Evolutionary conservation across 108 stramenopile genomes (phyloP), one percentile per base, ranked within the genome.

Genomic region (Skeletonema menzelii): DNA sequence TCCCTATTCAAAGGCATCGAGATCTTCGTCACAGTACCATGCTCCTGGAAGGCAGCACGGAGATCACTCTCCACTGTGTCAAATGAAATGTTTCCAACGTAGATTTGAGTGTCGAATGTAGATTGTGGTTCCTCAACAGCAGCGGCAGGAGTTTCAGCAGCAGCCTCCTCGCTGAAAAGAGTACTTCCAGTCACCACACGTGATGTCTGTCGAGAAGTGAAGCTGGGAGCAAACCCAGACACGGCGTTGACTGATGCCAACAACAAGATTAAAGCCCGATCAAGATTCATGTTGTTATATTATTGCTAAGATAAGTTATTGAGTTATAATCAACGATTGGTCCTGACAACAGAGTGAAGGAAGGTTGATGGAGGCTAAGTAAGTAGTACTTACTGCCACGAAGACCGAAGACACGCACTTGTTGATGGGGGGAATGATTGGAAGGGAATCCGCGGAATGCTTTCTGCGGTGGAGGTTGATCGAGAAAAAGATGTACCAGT

Each of bases 1-100:
- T 76, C 82, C 42, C 91, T 92, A 65, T 96, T 88, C 13, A 72
- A 82, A 13, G 95, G 94, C 40, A 97, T 67, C 49, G 89, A 88
- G 69, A 93, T 84, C 62, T 93, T 93, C n/a, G 81, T 86, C 37
- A 97, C 88, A 13, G 85, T 80, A 67, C 95, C 95, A 58, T 90
- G 92, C 49, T 89, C 77, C 15, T 72, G 62, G 61, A 96, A 96
- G 26, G 80, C 87, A 40, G 77, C 67, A 53, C 89, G 81, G 63
- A 96, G 77, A 8, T 85, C 76, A 40, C 74, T 63, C 59, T 96
- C 93, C 67, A 84, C 84, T n/a, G 89, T 87, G 19, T 82, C 79
- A 56, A 80, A 80, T 53, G 79, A 70, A 80, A 80, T 53, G 44
- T 80, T 80, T 69, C 79, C 79, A 11, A 80, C 35, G 37, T 80